Evolutionary conservation across 805 yeast genomes (phyloP).

Genomic region (Pichia rugopelliculosa): DNA sequence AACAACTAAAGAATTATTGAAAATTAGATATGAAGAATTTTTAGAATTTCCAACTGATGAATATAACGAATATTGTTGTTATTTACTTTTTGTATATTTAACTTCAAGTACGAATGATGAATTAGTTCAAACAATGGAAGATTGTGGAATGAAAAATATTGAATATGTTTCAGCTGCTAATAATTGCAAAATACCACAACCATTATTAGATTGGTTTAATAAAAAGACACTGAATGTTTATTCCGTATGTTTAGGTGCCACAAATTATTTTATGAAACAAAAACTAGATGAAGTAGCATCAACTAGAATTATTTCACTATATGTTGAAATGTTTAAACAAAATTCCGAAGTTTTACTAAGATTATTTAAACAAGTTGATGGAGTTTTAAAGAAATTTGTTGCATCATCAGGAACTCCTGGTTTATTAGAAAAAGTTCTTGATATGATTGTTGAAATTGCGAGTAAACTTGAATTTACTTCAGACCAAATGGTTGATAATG

Average conservation of each 20-base stretch:
- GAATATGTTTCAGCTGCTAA: constrained; percentile 28
- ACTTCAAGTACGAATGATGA: constrained; percentile 32
- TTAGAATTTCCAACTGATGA: not conserved
- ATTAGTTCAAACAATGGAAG: constrained; percentile 26
- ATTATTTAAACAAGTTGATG: constrained; percentile 14
- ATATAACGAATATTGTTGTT: constrained; percentile 20
- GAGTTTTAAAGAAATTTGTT: constrained; percentile 19
- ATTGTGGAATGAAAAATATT: constrained; percentile 28
- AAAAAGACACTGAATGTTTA: constrained; percentile 12
- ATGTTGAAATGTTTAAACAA: constrained; percentile 8
- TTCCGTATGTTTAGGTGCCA: constrained; percentile 12
- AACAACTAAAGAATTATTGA: constrained; percentile 37
- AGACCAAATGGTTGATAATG: constrained; percentile 9
- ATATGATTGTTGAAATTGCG: constrained; percentile 23
- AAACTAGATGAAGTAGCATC: constrained; percentile 20
- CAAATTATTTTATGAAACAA: constrained; percentile 17
- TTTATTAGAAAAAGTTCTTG: constrained; percentile 20
- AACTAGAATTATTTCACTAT: constrained; percentile 20
- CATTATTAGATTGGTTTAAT: constrained; percentile 12
- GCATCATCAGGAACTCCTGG: constrained; percentile 18
- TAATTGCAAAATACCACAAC: constrained; percentile 32
- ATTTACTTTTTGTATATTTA: constrained; percentile 27
- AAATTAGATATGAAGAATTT: constrained; percentile 34
- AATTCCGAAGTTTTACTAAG: constrained; percentile 17
- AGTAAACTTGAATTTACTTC: constrained; percentile 25